Base-by-base conservation (phyloP, 23 red algal genomes). In the Cyanidioschyzon merolae region DNA sequence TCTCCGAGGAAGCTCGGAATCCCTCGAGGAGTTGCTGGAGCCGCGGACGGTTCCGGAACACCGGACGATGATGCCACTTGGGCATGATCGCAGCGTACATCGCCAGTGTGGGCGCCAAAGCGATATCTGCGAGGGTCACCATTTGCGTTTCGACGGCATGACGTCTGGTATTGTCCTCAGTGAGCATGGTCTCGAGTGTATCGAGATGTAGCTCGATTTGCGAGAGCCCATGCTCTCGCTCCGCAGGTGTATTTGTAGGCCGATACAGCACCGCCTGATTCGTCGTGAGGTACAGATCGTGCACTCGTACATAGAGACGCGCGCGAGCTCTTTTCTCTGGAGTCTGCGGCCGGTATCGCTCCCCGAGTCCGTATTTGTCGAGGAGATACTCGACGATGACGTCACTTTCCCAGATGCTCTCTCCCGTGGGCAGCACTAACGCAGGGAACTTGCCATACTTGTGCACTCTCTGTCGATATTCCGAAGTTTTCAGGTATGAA, bases 301-400 rank as follows among this genome's bases (percentile, higher is more conserved):
- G 51, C 0, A 81, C 37, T 0, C 78, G 57, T 35, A 37, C 68
- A 1, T 39, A 67, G 0, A 81, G 41, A n/a, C 78, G 78, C 39
- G 41, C 41, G 16, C 59, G 36, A 1, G 78, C 78, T 40, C 37
- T 40, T 1, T 81, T 81, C 32, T 81, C 78, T 7, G 78, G 21
- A 0, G 78, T 50, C 1, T 81, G 37, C 2, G 78, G 78, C 1
- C 54, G 30, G 25, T 71, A 81, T 2, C 39, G 39, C 15, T 35
- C 58, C 2, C 39, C 39, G 39, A 81, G 40, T n/a, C 41, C 36
- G 32, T 81, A 57, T 57, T 34, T 81, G 29, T 81, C 78, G 1
- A 81, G 18, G n/a, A 81, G 78, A 34, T 81, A 81, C 41, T 81
- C 78, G 45, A 39, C 59, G 54, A 81, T 81, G 25, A 81, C 41